Conservation (phyloP, 148 eudicot species). For the Chenopodium berlandieri region DNA sequence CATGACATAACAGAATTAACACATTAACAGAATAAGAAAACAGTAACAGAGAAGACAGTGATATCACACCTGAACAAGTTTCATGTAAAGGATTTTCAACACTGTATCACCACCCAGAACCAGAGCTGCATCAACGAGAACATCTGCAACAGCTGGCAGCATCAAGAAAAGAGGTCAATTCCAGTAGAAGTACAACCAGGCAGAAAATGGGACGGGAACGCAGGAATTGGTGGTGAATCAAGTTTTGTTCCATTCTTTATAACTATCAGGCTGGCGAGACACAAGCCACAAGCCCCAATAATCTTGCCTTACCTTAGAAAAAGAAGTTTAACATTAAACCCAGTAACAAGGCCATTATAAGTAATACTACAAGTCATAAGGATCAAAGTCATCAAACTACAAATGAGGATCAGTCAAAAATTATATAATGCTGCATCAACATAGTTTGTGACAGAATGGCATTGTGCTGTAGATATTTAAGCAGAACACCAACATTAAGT, state of each 20-base stretch:
- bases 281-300: not conserved
- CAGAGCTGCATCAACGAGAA: slow-evolving; percentile 91
- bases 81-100: slow-evolving; percentile 78
- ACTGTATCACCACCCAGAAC: slow-evolving; percentile 89
- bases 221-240: slow-evolving; percentile 1
- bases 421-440: not conserved
- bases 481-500: not conserved
- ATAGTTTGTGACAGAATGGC: not conserved
- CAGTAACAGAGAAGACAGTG: not conserved
- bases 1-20: not conserved
- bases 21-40: not conserved
- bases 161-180: slow-evolving; percentile 26
- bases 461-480: not conserved
- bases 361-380: not conserved
- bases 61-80: slow-evolving; percentile 73
- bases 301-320: not conserved
- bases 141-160: slow-evolving; percentile 91
- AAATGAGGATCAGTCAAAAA: not conserved
- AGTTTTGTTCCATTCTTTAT: not conserved
- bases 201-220: not conserved
- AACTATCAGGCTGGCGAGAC: not conserved
- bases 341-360: not conserved
- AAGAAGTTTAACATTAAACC: not conserved
- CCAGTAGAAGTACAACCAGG: slow-evolving; percentile 6
- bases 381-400: not conserved